Evolutionary conservation across 371 early-diverging fungal genomes (phyloP).

Genomic region (Mortierella sp.): DNA sequence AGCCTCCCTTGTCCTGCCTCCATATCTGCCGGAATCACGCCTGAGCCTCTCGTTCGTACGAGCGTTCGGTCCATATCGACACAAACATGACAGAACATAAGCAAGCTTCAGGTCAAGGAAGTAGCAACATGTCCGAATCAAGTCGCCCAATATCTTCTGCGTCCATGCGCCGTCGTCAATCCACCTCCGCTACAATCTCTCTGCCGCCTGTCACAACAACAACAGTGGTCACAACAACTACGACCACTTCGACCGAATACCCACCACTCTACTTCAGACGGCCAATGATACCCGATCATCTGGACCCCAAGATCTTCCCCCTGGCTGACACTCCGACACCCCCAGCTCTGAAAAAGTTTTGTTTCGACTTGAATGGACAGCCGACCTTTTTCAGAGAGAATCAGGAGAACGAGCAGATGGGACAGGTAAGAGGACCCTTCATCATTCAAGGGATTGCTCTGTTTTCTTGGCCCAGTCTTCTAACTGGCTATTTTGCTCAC

Average conservation of each 20-base stretch:
- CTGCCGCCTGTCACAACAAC: constrained; percentile 57
- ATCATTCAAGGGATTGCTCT: not conserved
- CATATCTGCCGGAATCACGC: constrained; percentile 10
- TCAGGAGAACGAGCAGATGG: constrained; percentile 58
- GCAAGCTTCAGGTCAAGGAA: not conserved
- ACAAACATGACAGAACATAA: constrained; percentile 9
- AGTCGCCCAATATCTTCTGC: constrained; percentile 15
- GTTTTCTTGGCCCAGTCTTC: not conserved
- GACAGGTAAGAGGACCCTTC: constrained; percentile 34
- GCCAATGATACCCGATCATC: constrained; percentile 54
- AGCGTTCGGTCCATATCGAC: constrained; percentile 4
- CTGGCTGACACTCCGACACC: constrained; percentile 72
- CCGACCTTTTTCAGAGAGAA: constrained; percentile 67
- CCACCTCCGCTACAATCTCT: constrained; percentile 55
- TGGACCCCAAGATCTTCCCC: constrained; percentile 65
- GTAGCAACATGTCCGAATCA: constrained; percentile 5
- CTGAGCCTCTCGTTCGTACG: constrained; percentile 23
- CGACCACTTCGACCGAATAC: constrained; percentile 69
- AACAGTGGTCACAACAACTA: constrained; percentile 72
- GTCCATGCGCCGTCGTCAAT: constrained; percentile 26
- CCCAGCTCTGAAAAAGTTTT: constrained; percentile 66
- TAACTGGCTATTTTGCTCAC: not conserved
- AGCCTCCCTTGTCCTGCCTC: too few species aligned
- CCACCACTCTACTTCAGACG: constrained; percentile 64
- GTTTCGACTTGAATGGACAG: constrained; percentile 70